Base-by-base conservation (phyloP, 495 filamentous ascomycete genomes). In the Cercophora scortea region DNA sequence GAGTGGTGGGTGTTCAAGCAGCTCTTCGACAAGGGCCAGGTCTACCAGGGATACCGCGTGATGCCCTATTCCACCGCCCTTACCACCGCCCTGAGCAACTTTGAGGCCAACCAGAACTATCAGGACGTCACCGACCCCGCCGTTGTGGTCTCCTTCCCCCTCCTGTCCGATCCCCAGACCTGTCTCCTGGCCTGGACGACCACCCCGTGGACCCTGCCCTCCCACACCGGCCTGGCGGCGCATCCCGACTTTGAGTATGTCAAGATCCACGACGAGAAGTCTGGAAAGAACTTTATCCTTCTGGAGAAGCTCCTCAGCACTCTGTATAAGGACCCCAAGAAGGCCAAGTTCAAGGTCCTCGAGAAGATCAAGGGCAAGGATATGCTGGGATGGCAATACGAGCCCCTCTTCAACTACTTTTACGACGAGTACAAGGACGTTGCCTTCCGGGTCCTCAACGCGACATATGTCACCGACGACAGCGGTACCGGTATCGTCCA, bases 1-100 rank as follows among this genome's bases (percentile, higher is more conserved):
- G 82, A 88, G 41, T 97, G 91, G 91, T 96, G 91, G 91, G 86
- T 94, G 41, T 95, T 95, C 77, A 93, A 91, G 69, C 82, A 91
- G 62, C 77, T 97, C 17, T 92, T 85, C 62, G 87, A 93, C 61
- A 95, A 95, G 71, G 87, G 81, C 32, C 77, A 84, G 41, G 89
- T 95, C 38, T 97, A 97, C 66, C 84, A 86, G 53, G 90, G 90
- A 32, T 88, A 90, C 67, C 80, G 81, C 52, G 89, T 97, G 51
- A 94, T 97, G 89, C 92, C 91, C 12, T 97, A 90, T 66, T 95
- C 90, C 11, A 97, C 90, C 0, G 89, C 87, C 8, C 80, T 95
- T 63, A 90, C 84, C 50, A 96, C 92, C 8, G 87, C 90, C 7
- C 77, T 96, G 42, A 91, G 88, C 69, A 95, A 96, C 67, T 95